Evolutionary conservation across 441 rosid species (phyloP).

Genomic region (Croton setiger): DNA sequence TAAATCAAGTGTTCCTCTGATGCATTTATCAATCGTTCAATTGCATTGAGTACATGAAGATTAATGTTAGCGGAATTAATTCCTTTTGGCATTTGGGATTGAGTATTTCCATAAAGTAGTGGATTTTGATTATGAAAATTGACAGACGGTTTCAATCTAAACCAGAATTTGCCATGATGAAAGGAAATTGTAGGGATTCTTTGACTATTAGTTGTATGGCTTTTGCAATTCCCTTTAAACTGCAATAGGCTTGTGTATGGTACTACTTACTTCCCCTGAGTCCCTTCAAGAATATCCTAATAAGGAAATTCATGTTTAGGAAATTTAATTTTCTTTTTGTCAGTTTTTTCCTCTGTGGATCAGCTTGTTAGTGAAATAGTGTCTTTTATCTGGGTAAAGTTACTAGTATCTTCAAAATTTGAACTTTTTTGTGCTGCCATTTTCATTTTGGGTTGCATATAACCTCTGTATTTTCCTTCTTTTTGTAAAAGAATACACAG

Average conservation of each 20-base stretch:
- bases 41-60: background rate
- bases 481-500: background rate
- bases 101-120: background rate
- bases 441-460: too few species aligned
- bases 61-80: background rate
- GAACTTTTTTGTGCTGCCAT: background rate
- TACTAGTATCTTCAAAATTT: background rate
- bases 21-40: background rate
- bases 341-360: background rate
- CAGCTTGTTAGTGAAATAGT: background rate
- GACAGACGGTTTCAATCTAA: background rate
- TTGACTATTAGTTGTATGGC: background rate
- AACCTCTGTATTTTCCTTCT: background rate
- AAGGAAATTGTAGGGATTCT: background rate
- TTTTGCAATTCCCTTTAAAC: too few species aligned
- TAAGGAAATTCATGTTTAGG: too few species aligned
- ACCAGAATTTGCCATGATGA: slow-evolving; percentile 2
- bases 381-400: background rate
- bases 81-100: background rate
- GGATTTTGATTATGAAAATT: background rate
- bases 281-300: background rate
- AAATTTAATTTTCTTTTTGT: too few species aligned
- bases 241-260: background rate
- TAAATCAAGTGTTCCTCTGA: background rate
- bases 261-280: background rate